A percentile compares a stretch with the other conserved stretches of the same genome.
Conservation (phyloP, 2,329 filamentous ascomycete species). For the Teratosphaeria gauchensis region DNA sequence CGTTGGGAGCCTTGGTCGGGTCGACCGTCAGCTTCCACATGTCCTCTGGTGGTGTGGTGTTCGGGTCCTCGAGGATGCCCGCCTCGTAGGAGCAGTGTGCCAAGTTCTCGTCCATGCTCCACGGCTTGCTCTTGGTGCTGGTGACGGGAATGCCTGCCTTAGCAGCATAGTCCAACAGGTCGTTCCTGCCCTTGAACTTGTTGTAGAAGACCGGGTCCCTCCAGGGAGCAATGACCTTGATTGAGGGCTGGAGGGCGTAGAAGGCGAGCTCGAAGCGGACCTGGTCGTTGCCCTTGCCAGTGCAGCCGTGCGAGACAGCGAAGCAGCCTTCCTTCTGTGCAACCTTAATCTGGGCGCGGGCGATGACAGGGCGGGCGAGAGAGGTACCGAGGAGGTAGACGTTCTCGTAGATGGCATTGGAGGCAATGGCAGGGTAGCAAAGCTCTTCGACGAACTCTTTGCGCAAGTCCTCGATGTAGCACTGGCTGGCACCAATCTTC, state of each 20-base stretch:
- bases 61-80: slow-evolving; percentile 60
- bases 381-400: slow-evolving; percentile 48
- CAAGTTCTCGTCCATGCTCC: slow-evolving; percentile 60
- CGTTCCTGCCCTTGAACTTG: slow-evolving; percentile 60
- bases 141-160: slow-evolving; percentile 60
- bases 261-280: slow-evolving; percentile 57
- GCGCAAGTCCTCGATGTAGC: slow-evolving; percentile 55
- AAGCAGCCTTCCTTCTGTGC: slow-evolving; percentile 53
- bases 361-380: slow-evolving; percentile 61
- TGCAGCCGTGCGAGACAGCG: slow-evolving; percentile 44
- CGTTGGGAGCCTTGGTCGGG: slow-evolving; percentile 59
- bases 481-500: slow-evolving; percentile 58
- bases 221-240: slow-evolving; percentile 70
- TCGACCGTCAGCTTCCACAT: slow-evolving; percentile 69
- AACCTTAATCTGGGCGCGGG: slow-evolving; percentile 55
- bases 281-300: slow-evolving; percentile 56
- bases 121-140: slow-evolving; percentile 63
- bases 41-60: slow-evolving; percentile 58
- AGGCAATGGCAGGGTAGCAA: slow-evolving; percentile 70
- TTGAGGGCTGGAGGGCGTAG: slow-evolving; percentile 52
- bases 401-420: slow-evolving; percentile 52
- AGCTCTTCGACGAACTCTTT: slow-evolving; percentile 66
- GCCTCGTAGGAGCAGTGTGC: slow-evolving; percentile 74
- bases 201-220: slow-evolving; percentile 60
- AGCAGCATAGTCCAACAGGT: slow-evolving; percentile 62